These are phyloP conservation scores for Tagetes erecta DNA, from an alignment of 129 eudicot species.

Conservation along the genomic window DNA sequence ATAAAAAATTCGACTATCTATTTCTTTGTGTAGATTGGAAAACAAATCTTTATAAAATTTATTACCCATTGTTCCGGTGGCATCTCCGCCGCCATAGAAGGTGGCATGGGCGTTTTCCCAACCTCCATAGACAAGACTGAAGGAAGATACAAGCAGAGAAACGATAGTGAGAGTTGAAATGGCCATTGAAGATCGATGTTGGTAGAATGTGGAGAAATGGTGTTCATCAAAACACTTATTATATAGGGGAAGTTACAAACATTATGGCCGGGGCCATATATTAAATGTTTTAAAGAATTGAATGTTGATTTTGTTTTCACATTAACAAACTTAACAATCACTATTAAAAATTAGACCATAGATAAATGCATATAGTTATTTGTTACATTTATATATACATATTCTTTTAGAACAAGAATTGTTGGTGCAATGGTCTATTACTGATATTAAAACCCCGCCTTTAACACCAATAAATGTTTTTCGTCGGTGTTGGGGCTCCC, in stretches of 20 bases:
- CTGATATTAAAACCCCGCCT: too few relatives aligned
- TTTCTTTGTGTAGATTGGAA: background rate
- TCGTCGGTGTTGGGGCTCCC: too few relatives aligned
- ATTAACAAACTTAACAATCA: background rate
- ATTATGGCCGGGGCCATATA: constrained; percentile 28
- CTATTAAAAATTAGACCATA: background rate
- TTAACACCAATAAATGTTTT: too few relatives aligned
- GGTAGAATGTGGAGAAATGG: constrained; percentile 30
- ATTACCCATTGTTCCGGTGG: constrained; percentile 90
- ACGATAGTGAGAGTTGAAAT: constrained; percentile 32
- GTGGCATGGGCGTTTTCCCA: constrained; percentile 83
- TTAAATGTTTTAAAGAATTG: background rate
- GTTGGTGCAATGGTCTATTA: too few relatives aligned
- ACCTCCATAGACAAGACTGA: constrained; percentile 54
- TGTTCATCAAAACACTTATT: constrained; percentile 30
- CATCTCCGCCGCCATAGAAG: constrained; percentile 88
- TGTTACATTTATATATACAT: background rate
- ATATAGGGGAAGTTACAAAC: constrained; percentile 48
- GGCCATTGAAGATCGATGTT: constrained; percentile 46
- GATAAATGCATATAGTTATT: background rate
- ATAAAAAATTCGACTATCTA: too few relatives aligned
- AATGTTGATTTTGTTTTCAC: background rate
- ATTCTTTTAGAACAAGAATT: too few relatives aligned
- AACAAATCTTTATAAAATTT: background rate
- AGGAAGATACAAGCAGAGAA: constrained; percentile 40